phyloP scores from a whole-genome alignment of 2,329 filamentous ascomycete species.

The Diaporthe sp. region DNA sequence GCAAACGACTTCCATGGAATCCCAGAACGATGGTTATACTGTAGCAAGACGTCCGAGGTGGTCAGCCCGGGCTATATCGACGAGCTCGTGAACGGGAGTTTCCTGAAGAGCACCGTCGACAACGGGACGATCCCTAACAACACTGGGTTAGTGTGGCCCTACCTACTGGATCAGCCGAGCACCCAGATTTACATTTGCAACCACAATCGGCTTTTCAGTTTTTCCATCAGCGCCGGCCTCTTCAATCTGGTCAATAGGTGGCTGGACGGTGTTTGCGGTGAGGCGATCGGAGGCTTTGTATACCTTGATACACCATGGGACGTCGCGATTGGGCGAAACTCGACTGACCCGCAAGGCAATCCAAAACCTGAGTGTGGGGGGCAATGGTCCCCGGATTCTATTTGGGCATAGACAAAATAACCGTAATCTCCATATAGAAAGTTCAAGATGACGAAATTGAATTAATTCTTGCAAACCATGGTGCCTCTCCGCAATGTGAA shows the following conservation, averaged over 20 bases:
- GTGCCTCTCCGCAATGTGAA: not conserved
- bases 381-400: too few relatives aligned
- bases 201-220: not conserved
- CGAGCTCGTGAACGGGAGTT: not conserved
- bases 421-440: not conserved
- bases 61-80: not conserved
- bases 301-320: not conserved
- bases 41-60: not conserved
- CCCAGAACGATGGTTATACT: not conserved
- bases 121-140: not conserved
- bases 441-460: not conserved
- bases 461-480: not conserved
- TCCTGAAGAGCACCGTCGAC: not conserved
- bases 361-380: not conserved
- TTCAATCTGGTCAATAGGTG: not conserved
- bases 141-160: not conserved
- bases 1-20: not conserved
- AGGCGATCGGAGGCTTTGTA: not conserved
- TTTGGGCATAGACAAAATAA: not conserved
- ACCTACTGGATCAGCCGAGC: not conserved
- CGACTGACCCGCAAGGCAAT: not conserved
- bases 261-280: not conserved
- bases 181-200: not conserved
- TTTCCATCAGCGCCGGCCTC: not conserved
- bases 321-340: not conserved